Evolutionary conservation across 2,329 filamentous ascomycete genomes (phyloP).

Genomic region (Fusarium scirpi): DNA sequence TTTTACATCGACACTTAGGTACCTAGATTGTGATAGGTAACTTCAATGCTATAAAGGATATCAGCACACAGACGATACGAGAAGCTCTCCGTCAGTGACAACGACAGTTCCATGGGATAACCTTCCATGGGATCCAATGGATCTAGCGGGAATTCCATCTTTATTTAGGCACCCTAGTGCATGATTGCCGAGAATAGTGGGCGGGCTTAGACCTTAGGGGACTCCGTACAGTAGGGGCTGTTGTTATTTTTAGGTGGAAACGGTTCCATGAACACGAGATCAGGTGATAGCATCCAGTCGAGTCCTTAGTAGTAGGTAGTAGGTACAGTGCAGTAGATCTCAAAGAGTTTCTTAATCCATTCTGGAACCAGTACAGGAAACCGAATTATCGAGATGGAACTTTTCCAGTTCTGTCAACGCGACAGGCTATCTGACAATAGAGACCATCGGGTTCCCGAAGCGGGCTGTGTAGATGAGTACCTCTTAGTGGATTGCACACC

Average conservation of each 20-base stretch:
- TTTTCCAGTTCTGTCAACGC: neutral
- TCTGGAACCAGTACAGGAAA: neutral
- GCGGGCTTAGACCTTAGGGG: conserved; percentile 25
- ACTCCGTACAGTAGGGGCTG: conserved; percentile 8
- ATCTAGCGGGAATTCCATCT: conserved; percentile 5
- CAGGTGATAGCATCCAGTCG: conserved; percentile 39
- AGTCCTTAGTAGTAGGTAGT: neutral
- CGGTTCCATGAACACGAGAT: conserved; percentile 46
- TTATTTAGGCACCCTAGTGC: conserved; percentile 21
- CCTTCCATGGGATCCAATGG: neutral
- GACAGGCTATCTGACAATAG: neutral
- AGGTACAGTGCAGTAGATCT: neutral
- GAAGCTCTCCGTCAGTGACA: neutral
- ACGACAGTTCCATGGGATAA: neutral
- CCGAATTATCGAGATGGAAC: neutral
- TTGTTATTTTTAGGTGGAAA: conserved; percentile 44
- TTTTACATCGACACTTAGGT: neutral
- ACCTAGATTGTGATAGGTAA: neutral
- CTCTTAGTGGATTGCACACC: neutral
- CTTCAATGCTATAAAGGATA: neutral
- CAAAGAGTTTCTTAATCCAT: neutral
- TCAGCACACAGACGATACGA: neutral
- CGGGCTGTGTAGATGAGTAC: neutral
- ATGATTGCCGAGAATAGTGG: conserved; percentile 43
- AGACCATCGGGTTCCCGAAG: neutral